Evolutionary conservation across 805 yeast genomes (phyloP).

Genomic region (Myxozyma kluyveri): DNA sequence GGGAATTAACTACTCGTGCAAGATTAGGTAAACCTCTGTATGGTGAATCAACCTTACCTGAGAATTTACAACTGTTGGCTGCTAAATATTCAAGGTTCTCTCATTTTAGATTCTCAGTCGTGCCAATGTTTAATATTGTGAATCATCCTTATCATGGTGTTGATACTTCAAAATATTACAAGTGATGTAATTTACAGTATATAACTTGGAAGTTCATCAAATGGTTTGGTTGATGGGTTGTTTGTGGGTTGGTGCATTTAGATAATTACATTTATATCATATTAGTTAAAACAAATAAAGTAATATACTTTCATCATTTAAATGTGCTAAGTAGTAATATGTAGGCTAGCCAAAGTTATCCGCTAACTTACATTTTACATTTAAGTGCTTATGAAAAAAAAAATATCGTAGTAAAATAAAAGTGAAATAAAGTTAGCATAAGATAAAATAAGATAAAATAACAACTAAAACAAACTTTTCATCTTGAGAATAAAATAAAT

Average conservation of each 20-base stretch:
- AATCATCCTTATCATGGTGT: slow-evolving; percentile 82
- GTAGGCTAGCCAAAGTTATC: no score
- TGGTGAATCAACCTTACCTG: slow-evolving; percentile 61
- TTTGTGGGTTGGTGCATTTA: no score
- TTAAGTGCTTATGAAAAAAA: background rate
- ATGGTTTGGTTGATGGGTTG: no score
- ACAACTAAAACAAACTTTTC: background rate
- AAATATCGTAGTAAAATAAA: background rate
- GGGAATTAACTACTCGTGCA: slow-evolving; percentile 64
- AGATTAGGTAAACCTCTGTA: slow-evolving; percentile 65
- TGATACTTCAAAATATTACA: slow-evolving; percentile 38
- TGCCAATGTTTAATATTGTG: slow-evolving; percentile 83
- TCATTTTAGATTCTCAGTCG: slow-evolving; percentile 53
- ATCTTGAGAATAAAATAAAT: no score
- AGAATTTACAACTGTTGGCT: slow-evolving; percentile 69
- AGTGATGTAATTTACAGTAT: no score
- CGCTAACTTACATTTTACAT: no score
- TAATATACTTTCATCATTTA: no score
- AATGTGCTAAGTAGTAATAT: no score
- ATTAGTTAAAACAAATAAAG: no score
- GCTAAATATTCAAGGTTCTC: slow-evolving; percentile 76
- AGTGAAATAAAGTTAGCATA: background rate
- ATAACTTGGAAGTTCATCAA: no score
- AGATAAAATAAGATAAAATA: background rate
- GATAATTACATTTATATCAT: no score